These are phyloP conservation scores for Lactifluus echinatus DNA, from an alignment of 768 basidiomycete genomes.

Conservation along the genomic window DNA sequence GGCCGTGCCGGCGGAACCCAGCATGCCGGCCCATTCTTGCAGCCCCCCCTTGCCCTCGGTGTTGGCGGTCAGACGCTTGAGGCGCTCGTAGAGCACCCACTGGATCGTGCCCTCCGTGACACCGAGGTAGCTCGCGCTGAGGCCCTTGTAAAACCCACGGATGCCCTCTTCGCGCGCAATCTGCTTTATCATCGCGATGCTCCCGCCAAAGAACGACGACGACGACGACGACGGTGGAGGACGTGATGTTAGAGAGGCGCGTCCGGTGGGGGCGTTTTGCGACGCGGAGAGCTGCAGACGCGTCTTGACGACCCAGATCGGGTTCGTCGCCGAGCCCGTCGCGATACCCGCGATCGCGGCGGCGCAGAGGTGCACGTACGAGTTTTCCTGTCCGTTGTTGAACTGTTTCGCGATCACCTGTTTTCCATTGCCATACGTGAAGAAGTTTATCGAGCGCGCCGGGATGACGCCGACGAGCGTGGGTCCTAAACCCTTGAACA, in stretches of 20 bases:
- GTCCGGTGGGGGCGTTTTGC: not conserved
- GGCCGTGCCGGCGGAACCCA: constrained; percentile 85
- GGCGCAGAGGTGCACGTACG: constrained; percentile 75
- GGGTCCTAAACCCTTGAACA: constrained; percentile 93
- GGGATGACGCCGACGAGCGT: constrained; percentile 93
- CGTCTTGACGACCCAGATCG: constrained; percentile 99
- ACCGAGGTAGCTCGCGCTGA: constrained; percentile 91
- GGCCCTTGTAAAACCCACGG: constrained; percentile 86
- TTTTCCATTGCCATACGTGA: constrained; percentile 96
- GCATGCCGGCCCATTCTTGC: constrained; percentile 69
- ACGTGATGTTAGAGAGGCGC: too few relatives aligned
- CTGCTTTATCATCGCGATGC: constrained; percentile 52
- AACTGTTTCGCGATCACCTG: constrained; percentile 77
- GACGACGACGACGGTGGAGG: constrained; percentile 10
- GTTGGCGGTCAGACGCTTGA: constrained; percentile 60
- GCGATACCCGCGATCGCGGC: constrained; percentile 80
- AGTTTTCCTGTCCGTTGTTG: constrained; percentile 73
- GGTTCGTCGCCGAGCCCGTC: constrained; percentile 90
- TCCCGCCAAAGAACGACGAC: constrained; percentile 38
- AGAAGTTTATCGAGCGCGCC: constrained; percentile 96
- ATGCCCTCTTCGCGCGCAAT: constrained; percentile 79
- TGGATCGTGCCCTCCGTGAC: constrained; percentile 95
- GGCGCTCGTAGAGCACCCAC: constrained; percentile 92
- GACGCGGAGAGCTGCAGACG: constrained; percentile 68
- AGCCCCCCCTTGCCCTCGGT: constrained; percentile 48